phyloP scores from a whole-genome alignment of 768 basidiomycete genomes.

The Kwoniella shandongensis region DNA sequence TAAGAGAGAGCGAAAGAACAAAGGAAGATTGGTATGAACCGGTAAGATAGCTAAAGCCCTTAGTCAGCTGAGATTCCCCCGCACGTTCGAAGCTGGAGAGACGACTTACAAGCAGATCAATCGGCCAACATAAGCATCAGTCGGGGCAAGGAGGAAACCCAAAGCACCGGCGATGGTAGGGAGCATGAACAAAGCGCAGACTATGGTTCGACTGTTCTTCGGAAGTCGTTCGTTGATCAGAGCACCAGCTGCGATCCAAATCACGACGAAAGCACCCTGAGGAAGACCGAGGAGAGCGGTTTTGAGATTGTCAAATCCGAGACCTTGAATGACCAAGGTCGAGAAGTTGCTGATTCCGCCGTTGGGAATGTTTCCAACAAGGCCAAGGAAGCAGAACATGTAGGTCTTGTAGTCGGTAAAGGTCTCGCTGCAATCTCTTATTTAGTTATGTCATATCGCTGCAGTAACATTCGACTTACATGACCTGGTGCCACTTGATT shows the following conservation, averaged over 20 bases:
- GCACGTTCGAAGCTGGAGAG: neutral
- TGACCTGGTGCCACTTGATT: slow-evolving; percentile 50
- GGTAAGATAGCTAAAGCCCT: slow-evolving; percentile 43
- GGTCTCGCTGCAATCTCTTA: too few relatives aligned
- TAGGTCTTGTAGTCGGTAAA: slow-evolving; percentile 18
- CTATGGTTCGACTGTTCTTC: slow-evolving; percentile 45
- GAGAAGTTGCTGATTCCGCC: slow-evolving; percentile 49
- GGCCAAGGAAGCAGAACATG: slow-evolving; percentile 50
- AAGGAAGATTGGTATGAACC: slow-evolving; percentile 51
- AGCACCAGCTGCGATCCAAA: slow-evolving; percentile 50
- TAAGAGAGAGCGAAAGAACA: slow-evolving; percentile 50
- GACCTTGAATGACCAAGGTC: slow-evolving; percentile 42
- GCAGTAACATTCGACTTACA: neutral
- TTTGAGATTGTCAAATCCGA: slow-evolving; percentile 47
- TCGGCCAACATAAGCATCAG: slow-evolving; percentile 48
- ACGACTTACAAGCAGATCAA: slow-evolving; percentile 50
- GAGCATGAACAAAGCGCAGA: slow-evolving; percentile 50
- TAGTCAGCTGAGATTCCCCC: neutral
- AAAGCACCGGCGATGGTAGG: slow-evolving; percentile 52
- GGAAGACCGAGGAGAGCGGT: slow-evolving; percentile 53
- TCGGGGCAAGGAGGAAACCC: slow-evolving; percentile 52
- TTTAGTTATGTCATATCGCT: too few relatives aligned
- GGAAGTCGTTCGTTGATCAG: slow-evolving; percentile 46
- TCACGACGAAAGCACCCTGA: slow-evolving; percentile 50
- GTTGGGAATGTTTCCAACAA: slow-evolving; percentile 50